These are phyloP conservation scores for Tylopilus cervinicoccineus DNA, from an alignment of 768 basidiomycete genomes.

Conservation along the genomic window DNA sequence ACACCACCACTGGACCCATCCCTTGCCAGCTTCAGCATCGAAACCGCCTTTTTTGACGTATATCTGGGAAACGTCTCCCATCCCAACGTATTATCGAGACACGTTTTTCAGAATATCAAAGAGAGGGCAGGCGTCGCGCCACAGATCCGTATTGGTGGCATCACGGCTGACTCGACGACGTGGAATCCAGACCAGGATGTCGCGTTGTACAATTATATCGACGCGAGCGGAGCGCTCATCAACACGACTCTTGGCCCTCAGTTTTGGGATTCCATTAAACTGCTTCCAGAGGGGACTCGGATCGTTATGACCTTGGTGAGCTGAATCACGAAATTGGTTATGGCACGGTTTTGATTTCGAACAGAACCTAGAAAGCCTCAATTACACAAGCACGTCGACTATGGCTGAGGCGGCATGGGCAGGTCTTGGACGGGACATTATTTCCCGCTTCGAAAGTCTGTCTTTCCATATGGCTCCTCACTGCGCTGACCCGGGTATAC, in stretches of 20 bases:
- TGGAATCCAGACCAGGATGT: constrained; percentile 40
- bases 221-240: constrained; percentile 37
- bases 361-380: constrained; percentile 44
- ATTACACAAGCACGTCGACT: constrained; percentile 38
- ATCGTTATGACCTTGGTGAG: constrained; percentile 44
- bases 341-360: neutral
- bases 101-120: constrained; percentile 43
- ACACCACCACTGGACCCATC: constrained; percentile 42
- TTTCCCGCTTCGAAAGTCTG: constrained; percentile 46
- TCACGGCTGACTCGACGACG: constrained; percentile 51
- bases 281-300: constrained; percentile 44
- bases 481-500: neutral
- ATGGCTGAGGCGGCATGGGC: constrained; percentile 42
- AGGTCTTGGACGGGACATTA: constrained; percentile 34
- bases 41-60: constrained; percentile 51
- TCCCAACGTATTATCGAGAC: constrained; percentile 42
- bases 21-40: constrained; percentile 51
- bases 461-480: neutral
- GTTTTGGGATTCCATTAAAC: constrained; percentile 45
- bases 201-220: constrained; percentile 38
- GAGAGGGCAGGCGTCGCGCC: constrained; percentile 42
- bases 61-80: constrained; percentile 43
- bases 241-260: constrained; percentile 50
- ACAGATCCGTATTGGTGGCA: constrained; percentile 50
- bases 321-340: neutral